Evolutionary conservation across 2,329 filamentous ascomycete species (phyloP).

Genomic region (Colletotrichum sidae): DNA sequence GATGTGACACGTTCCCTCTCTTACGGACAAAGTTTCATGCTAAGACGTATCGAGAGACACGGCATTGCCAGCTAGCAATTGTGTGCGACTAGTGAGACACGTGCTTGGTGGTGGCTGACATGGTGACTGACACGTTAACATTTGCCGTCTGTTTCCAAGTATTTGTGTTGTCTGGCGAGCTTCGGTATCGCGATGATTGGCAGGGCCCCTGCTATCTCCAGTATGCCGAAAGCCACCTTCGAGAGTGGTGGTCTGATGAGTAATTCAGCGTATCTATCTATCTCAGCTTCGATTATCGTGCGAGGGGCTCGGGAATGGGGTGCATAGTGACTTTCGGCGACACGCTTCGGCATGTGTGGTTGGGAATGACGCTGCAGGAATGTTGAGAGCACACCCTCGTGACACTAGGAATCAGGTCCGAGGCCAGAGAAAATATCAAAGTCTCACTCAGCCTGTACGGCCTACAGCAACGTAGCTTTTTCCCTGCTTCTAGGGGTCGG

Average conservation of each 20-base stretch:
- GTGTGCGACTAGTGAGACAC: slow-evolving; percentile 3
- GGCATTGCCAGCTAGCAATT: slow-evolving; percentile 4
- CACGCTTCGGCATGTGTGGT: too few species aligned
- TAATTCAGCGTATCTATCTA: too few species aligned
- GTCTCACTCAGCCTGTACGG: too few species aligned
- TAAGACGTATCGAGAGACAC: not conserved
- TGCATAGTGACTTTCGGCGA: too few species aligned
- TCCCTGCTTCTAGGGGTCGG: too few species aligned
- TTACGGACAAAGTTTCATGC: slow-evolving; percentile 23
- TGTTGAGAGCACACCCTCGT: too few species aligned
- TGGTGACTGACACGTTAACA: slow-evolving; percentile 9
- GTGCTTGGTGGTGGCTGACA: slow-evolving; percentile 5
- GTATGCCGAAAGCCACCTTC: not conserved
- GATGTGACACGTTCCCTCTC: slow-evolving; percentile 23
- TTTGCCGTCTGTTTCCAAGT: not conserved
- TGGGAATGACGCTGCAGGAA: too few species aligned
- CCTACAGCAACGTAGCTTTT: too few species aligned
- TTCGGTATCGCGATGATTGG: not conserved
- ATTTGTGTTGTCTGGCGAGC: slow-evolving; percentile 7
- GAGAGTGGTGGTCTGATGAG: slow-evolving; percentile 1
- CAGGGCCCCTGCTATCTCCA: slow-evolving; percentile 10
- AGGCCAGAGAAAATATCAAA: too few species aligned
- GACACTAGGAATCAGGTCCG: too few species aligned
- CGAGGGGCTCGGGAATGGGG: too few species aligned
- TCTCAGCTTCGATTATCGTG: too few species aligned